phyloP scores from a whole-genome alignment of 2,329 filamentous ascomycete genomes.

The Daldinia eschscholtzii region DNA sequence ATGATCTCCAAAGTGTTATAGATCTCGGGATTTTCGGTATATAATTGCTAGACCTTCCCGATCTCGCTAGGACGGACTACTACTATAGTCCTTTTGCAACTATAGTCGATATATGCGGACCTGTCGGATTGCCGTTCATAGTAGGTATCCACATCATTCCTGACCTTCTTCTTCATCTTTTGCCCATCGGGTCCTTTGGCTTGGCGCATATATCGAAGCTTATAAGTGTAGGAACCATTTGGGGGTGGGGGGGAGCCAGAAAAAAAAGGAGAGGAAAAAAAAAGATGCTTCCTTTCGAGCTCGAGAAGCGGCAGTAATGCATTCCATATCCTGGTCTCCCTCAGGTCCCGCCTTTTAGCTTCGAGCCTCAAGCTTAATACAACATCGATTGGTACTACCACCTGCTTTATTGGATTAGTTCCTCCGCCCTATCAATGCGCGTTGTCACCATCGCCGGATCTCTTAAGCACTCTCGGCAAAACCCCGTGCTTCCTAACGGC shows the following conservation, averaged over 20 bases:
- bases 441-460: constrained; percentile 15
- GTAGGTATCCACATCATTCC: constrained; percentile 16
- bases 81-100: constrained; percentile 7
- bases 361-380: constrained; percentile 41
- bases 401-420: constrained; percentile 38
- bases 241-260: too few species aligned
- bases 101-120: constrained; percentile 27
- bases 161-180: constrained; percentile 32
- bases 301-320: constrained; percentile 17
- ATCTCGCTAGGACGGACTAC: constrained; percentile 34
- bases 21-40: constrained; percentile 20
- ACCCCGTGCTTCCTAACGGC: constrained; percentile 14
- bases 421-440: constrained; percentile 24
- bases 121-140: constrained; percentile 28
- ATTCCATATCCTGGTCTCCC: constrained; percentile 28
- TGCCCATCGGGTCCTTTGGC: constrained; percentile 25
- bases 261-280: too few species aligned
- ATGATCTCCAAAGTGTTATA: constrained; percentile 15
- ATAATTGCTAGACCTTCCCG: constrained; percentile 37
- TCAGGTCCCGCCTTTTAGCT: constrained; percentile 20
- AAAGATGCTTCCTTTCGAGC: constrained; percentile 9
- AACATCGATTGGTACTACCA: constrained; percentile 35
- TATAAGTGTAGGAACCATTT: constrained; percentile 22
- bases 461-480: constrained; percentile 28
- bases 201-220: constrained; percentile 27